These are phyloP conservation scores for Vanrija sp. DNA, from an alignment of 1,284 basidiomycete species.

Conservation along the genomic window DNA sequence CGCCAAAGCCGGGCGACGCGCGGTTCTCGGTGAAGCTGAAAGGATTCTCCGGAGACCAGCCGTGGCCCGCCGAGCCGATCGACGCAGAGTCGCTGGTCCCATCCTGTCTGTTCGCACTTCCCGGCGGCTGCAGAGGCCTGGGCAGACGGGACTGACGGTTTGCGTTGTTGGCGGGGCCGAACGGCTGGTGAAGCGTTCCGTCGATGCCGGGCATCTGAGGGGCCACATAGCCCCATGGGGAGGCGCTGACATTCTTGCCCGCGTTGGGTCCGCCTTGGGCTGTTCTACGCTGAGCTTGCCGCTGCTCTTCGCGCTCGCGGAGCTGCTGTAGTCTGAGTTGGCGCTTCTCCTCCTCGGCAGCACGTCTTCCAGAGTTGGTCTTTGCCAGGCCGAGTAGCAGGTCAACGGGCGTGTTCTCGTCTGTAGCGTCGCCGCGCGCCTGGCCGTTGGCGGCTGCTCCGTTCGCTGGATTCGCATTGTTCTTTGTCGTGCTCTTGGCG, in stretches of 20 bases:
- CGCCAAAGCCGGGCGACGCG: conserved; percentile 5
- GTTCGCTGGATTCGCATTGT: conserved; percentile 10
- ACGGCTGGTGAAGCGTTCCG: conserved; percentile 43
- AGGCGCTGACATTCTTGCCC: conserved; percentile 12
- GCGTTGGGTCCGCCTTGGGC: conserved; percentile 7
- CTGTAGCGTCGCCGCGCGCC: conserved; percentile 9
- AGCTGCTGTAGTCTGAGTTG: conserved; percentile 42
- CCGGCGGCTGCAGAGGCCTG: conserved; percentile 43
- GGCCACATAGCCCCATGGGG: conserved; percentile 48
- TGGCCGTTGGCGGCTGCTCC: conserved; percentile 9
- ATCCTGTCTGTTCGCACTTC: background rate
- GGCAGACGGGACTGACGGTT: conserved; percentile 15
- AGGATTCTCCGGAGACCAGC: conserved; percentile 18
- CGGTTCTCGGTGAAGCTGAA: conserved; percentile 18
- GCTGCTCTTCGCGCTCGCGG: conserved; percentile 40
- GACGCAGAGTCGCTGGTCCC: background rate
- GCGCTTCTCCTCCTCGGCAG: conserved; percentile 45
- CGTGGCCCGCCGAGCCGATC: background rate
- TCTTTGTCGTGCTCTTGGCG: conserved; percentile 32
- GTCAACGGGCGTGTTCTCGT: conserved; percentile 45
- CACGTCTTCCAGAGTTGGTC: conserved; percentile 41
- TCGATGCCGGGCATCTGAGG: conserved; percentile 48
- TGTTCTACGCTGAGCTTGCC: conserved; percentile 19
- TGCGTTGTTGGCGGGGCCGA: conserved; percentile 18
- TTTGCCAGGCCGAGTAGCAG: conserved; percentile 44